Base-by-base conservation (phyloP, 495 filamentous ascomycete species). In the Parmelia sp. region DNA sequence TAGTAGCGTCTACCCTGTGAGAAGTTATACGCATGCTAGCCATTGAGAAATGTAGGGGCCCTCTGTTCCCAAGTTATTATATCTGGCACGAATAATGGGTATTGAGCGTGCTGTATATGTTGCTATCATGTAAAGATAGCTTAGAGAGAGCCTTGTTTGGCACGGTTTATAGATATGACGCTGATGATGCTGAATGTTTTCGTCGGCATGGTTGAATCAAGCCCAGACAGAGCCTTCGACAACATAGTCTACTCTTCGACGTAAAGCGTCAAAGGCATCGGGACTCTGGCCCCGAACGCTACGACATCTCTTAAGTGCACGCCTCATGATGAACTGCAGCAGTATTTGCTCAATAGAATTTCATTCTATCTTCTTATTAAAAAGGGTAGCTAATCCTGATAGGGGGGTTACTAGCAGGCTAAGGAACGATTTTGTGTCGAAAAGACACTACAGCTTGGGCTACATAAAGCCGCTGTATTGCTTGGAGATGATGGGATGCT, bases 1-100 rank as follows among this genome's bases (percentile, higher is more conserved):
- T 91, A 53, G 27, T n/a, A n/a, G n/a, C 10, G 12, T 36, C 3
- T 6, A 19, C 56, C 37, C 14, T 33, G 1, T 17, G 37, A 37
- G 21, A 15, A 58, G 19, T 58, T 23, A 6, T 23, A 14, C 14
- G 6, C 5, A 29, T 1, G 51, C 51, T 10, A 55, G 51, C 17
- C 29, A 35, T 29, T 15, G 21, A 17, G 7, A 5, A 33, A 19
- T 0, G 51, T 10, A 17, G 21, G 7, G 51, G 27, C 4, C 8
- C 7, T 33, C 15, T 15, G 29, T 15, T 10, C 9, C 29, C 3
- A 21, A 17, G 17, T 15, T 55, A 9, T 55, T 3, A 6, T 1
- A 8, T 11, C 3, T 33, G 29, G 51, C 51, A 33, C 2, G 7
- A 11, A 19, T 0, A 19, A 4, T 31, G 49, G 27, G 49, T 53